Base-by-base conservation (phyloP, 129 eudicot species). In the Tagetes erecta region DNA sequence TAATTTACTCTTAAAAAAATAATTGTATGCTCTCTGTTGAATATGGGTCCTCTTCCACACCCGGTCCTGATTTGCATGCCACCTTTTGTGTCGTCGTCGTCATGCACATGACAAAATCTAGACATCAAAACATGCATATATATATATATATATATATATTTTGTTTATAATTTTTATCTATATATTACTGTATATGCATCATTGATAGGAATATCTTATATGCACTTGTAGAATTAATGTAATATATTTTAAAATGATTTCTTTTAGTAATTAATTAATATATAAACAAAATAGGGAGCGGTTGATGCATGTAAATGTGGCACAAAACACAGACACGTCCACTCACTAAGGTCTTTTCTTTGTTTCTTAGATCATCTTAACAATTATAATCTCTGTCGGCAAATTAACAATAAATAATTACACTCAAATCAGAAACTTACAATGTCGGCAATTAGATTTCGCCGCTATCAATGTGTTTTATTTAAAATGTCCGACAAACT, bases 361-460 rank as follows among this genome's bases (percentile, higher is more conserved):
- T 42, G 38, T 39, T 67, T 67, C 39, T 44, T 13, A 38, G 7
- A 71, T 53, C 50, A 71, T n/a, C 64, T 51, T 8, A 37, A 70
- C 39, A 55, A 44, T 6, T 20, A 4, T 31, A 68, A 70, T 51
- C 75, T 70, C 37, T 70, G 75, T 36, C 75, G 75, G 64, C 75
- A n/a, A 52, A 51, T 51, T 35, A 52, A 70, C 75, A 70, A 70
- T 70, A 68, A 68, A 68, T 68, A 70, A 51, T 70, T 70, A 51
- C 49, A 27, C 38, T 50, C 62, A 70, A 70, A 70, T n/a, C 49
- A 52, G n/a, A 36, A 8, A 8, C 51, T 51, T 9, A 51, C 0
- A 8, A 70, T 70, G 75, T 70, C 75, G 64, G 75, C 75, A 70
- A 51, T 6, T 49, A 70, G 9, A 70, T 51, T 70, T 37, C 8